Base-by-base conservation (phyloP, 225 moss, liverwort and hornwort genomes). In the Sphagnum tenellum region DNA sequence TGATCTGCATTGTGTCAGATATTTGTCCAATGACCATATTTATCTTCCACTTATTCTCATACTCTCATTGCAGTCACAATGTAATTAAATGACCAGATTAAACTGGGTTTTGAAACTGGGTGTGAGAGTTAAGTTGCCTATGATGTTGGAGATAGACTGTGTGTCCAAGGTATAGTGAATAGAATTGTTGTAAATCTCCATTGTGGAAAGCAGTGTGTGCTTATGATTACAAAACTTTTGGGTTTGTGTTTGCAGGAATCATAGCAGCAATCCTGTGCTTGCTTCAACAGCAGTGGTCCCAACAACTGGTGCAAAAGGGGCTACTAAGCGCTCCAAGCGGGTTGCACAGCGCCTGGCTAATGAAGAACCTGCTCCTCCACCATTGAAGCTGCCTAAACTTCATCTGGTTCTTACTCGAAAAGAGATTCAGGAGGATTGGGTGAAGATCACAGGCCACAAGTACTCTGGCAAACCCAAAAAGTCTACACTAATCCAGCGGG, bases 351-450 rank as follows among this genome's bases (percentile, higher is more conserved):
- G 96, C 46, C 47, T 93, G 72, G 96, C 93, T 12, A 93, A 90
- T 69, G 96, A 98, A 69, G 96, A 98, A 69, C 96, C 96, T 50
- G 88, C 96, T 68, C 92, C 93, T 48, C 93, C 93, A 46, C 96
- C 96, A 45, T 70, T 98, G 89, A 98, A 98, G 82, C 79, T 98
- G 64, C 96, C 96, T 59, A 98, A 90, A 53, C 70, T 98, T 53
- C 93, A 98, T 69, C 56, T 98, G 54, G 83, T 90, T 60, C 83
- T 98, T 12, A 82, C 96, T 4, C 93, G 93, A 67, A 98, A 98
- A 70, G 96, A 98, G 77, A 90, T 98, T 67, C 96, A 98, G 65
- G 96, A 98, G 61, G 96, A 98, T 74, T 98, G 96, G 96, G 61
- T 93, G 72, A 98, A 98, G 50, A 93, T 98, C 44, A 98, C 96